Base-by-base conservation (phyloP, 192 early-diverging fungal genomes). In the Coemansia erecta region DNA sequence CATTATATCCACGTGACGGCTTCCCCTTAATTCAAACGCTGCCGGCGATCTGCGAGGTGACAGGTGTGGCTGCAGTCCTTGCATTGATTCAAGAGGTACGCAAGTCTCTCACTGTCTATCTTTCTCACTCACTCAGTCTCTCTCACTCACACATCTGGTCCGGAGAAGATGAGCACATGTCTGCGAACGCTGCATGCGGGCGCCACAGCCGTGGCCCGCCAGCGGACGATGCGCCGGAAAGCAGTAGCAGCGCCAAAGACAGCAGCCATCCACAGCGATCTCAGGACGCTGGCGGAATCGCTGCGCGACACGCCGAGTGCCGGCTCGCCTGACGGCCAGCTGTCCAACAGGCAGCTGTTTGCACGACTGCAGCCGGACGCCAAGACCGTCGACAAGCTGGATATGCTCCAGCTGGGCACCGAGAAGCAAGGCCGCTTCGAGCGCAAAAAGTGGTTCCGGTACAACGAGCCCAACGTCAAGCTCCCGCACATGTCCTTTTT, bases 401-500 rank as follows among this genome's bases (percentile, higher is more conserved):
- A 79, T 24, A 73, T 73, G 70, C 57, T 66, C 13, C 28, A 23
- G 33, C 66, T 79, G 48, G 76, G 76, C 13, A 79, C 22, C 22
- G 70, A 63, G 40, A 79, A 79, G 67, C 60, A 17, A 4, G 70
- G 70, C 46, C 66, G 66, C 19, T 79, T 69, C 22, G 70, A 61
- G 61, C 70, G 76, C 60, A 68, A 58, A 51, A 71, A 51, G 61
- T 77, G 74, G 74, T 77, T 77, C 59, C 31, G 43, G 54, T 77
- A 77, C 55, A 24, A 59, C 19, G 74, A 77, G 61, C 74, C 74
- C 8, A 37, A 56, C 0, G 74, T 71, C 13, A 67, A 66, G 51
- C 61, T 81, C 33, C 79, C 79, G 19, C 73, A 69, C 43, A 57
- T 75, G 14, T 31, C 44, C 6, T 81, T 81, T 52, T 77, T 81